phyloP scores from a whole-genome alignment of 1,139 yeast genomes.

The Yueomyces sp. region DNA sequence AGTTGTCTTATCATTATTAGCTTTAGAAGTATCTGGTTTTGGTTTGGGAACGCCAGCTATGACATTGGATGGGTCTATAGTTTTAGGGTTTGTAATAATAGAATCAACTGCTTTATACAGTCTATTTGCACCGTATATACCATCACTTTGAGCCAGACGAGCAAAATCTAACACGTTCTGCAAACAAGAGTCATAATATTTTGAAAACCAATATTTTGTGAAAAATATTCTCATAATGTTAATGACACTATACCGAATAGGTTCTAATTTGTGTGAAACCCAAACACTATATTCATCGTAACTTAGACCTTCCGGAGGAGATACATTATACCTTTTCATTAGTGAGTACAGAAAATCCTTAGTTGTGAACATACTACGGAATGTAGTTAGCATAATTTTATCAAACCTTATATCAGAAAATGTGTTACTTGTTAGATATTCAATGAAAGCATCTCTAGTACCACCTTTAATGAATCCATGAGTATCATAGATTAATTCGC shows the following conservation, averaged over 20 bases:
- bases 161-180: slow-evolving; percentile 50
- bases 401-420: slow-evolving; percentile 53
- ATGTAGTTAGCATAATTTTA: slow-evolving; percentile 57
- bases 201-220: slow-evolving; percentile 70
- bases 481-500: slow-evolving; percentile 55
- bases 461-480: slow-evolving; percentile 77
- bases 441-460: slow-evolving; percentile 61
- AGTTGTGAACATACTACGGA: slow-evolving; percentile 61
- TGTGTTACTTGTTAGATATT: slow-evolving; percentile 72
- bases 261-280: slow-evolving; percentile 27
- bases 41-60: neutral
- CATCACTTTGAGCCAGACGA: slow-evolving; percentile 33
- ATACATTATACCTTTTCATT: slow-evolving; percentile 50
- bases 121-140: slow-evolving; percentile 31
- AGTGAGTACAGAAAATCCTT: slow-evolving; percentile 47
- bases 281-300: slow-evolving; percentile 71
- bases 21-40: neutral
- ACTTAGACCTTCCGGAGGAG: slow-evolving; percentile 78
- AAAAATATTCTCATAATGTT: slow-evolving; percentile 24
- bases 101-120: slow-evolving; percentile 20
- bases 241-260: neutral
- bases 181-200: slow-evolving; percentile 42
- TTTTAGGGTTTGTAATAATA: slow-evolving; percentile 7
- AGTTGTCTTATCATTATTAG: neutral
- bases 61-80: neutral